Evolutionary conservation across 2,329 filamentous ascomycete genomes (phyloP).

Genomic region (Chaetomium sp.): DNA sequence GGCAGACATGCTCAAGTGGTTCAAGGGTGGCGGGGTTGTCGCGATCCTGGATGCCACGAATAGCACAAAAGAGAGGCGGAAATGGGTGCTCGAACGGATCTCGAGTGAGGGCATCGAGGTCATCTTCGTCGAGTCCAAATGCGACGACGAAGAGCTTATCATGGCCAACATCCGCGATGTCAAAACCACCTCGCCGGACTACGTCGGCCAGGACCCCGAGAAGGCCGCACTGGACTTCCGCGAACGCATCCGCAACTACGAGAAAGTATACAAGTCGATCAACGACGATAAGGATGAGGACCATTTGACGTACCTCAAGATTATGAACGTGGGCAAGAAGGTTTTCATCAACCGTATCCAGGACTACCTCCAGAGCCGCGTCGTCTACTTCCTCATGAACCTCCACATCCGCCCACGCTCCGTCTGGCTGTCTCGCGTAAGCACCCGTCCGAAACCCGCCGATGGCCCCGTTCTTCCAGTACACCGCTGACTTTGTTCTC

Average conservation of each 20-base stretch:
- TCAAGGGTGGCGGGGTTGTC: slow-evolving; percentile 76
- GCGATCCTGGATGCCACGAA: slow-evolving; percentile 97
- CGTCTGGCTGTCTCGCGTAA: slow-evolving; percentile 91
- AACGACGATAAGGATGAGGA: slow-evolving; percentile 78
- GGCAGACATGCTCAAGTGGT: slow-evolving; percentile 93
- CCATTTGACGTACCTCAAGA: slow-evolving; percentile 91
- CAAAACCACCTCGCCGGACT: slow-evolving; percentile 95
- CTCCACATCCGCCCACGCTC: slow-evolving; percentile 94
- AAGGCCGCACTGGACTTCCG: slow-evolving; percentile 88
- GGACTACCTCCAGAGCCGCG: slow-evolving; percentile 92
- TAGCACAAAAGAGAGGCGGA: slow-evolving; percentile 83
- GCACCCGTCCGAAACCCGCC: slow-evolving; percentile 39
- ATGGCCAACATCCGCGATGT: slow-evolving; percentile 98
- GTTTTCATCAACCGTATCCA: slow-evolving; percentile 98
- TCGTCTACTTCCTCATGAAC: slow-evolving; percentile 99
- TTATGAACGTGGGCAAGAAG: slow-evolving; percentile 93
- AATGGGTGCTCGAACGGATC: slow-evolving; percentile 87
- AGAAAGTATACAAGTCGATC: slow-evolving; percentile 93
- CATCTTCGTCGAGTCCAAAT: slow-evolving; percentile 95
- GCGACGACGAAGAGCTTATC: slow-evolving; percentile 92
- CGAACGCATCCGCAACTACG: slow-evolving; percentile 93
- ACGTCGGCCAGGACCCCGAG: slow-evolving; percentile 91
- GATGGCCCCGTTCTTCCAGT: neutral
- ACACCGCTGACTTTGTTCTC: neutral
- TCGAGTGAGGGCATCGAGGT: slow-evolving; percentile 78